Evolutionary conservation across 768 basidiomycete genomes (phyloP), one percentile per base, ranked within the genome.

Genomic region (Suillus sp.): DNA sequence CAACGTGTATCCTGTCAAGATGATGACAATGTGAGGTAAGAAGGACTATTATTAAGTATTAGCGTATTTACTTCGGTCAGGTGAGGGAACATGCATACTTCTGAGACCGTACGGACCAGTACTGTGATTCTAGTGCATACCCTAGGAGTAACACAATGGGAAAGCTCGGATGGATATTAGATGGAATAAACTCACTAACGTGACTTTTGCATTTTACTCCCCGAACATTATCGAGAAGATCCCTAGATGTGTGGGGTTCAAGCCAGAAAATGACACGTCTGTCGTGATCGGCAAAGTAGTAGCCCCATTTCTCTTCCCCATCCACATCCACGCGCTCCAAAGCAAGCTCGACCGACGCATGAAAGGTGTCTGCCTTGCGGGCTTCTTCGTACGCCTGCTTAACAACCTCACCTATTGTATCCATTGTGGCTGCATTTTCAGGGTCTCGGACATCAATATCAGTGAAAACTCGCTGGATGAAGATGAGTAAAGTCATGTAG

Each of bases 381-480:
- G 43, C 27, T 61, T 40, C 14, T 18, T 53, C 7, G 7, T 62
- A 55, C 5, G 11, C 37, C 38, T 62, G 30, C 6, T 53, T 18
- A 5, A 42, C 27, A 27, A 27, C 43, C 10, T 45, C 43, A n/a
- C 43, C 43, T n/a, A 22, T 37, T 3, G 25, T 30, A 35, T 32
- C 20, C 14, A 18, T n/a, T 30, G 16, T 30, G 27, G 18, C 50
- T 18, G 27, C 50, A 20, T 16, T 51, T 51, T 18, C 50, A 27
- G 61, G 35, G 1, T 38, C 35, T 27, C 20, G 27, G 2, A 63
- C 47, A 40, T 63, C 35, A 3, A 22, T 50, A 38, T 63, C 58
- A 0, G 84, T 86, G 54, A 79, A 83, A 6, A 82, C 73, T 30
- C 75, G 77, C 81, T 84, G 60, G 3, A 48, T 5, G 11, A 35